These are phyloP conservation scores for Monilinia fructigena DNA, from an alignment of 2,329 filamentous ascomycete genomes.

Conservation along the genomic window DNA sequence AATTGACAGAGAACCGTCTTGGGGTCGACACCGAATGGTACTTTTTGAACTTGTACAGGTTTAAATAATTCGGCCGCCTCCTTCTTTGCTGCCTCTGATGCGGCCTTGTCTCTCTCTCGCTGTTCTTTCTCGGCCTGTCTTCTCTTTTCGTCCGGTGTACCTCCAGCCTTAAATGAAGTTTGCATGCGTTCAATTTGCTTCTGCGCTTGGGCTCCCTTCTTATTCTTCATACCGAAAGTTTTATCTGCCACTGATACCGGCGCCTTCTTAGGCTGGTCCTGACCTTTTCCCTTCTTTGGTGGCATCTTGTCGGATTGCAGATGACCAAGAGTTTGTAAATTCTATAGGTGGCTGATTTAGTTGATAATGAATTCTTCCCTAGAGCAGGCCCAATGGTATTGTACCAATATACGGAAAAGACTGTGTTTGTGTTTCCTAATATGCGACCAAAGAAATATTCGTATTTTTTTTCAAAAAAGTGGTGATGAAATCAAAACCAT, in stretches of 20 bases:
- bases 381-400: not conserved
- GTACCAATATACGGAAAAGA: conserved; percentile 35
- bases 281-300: conserved; percentile 61
- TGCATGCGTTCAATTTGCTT: conserved; percentile 85
- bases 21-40: conserved; percentile 94
- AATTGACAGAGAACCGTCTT: conserved; percentile 97
- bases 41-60: conserved; percentile 94
- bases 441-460: conserved; percentile 2
- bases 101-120: conserved; percentile 84
- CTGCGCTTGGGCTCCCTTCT: conserved; percentile 90
- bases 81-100: conserved; percentile 77
- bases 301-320: conserved; percentile 57
- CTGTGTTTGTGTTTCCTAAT: conserved; percentile 29
- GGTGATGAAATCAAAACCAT: conserved; percentile 8
- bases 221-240: conserved; percentile 99
- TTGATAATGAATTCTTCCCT: not conserved
- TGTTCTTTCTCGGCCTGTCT: conserved; percentile 66
- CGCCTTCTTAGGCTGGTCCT: conserved; percentile 53
- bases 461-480: not conserved
- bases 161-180: conserved; percentile 69
- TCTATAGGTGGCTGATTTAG: not conserved
- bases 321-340: not conserved
- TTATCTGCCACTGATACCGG: conserved; percentile 74
- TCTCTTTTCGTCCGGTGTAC: conserved; percentile 83
- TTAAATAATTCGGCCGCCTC: conserved; percentile 81